A percentile compares a stretch with the other conserved stretches of the same genome.
Evolutionary conservation across 2,329 filamentous ascomycete genomes (phyloP).

Genomic region (Cryphonectria japonica): DNA sequence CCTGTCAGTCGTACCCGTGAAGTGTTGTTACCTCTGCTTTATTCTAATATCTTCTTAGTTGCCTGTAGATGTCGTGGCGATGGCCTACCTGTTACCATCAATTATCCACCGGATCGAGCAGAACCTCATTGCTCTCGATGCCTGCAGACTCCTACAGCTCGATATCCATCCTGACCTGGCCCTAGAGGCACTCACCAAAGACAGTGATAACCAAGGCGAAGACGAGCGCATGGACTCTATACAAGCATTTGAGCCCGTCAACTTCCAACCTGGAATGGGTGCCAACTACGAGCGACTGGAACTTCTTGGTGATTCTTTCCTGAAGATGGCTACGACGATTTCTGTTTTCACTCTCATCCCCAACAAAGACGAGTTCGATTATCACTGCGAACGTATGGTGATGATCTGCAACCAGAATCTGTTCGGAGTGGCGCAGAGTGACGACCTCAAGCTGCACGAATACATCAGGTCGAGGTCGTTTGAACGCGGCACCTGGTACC

Average conservation of each 20-base stretch:
- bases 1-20: slow-evolving; percentile 55
- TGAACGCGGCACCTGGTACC: slow-evolving; percentile 86
- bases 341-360: slow-evolving; percentile 79
- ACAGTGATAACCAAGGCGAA: slow-evolving; percentile 82
- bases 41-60: slow-evolving; percentile 53
- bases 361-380: slow-evolving; percentile 79
- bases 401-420: slow-evolving; percentile 92
- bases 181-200: slow-evolving; percentile 89
- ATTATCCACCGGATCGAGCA: slow-evolving; percentile 85
- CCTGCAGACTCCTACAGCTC: slow-evolving; percentile 67
- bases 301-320: slow-evolving; percentile 88
- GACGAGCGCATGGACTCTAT: slow-evolving; percentile 46
- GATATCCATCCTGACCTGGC: slow-evolving; percentile 69
- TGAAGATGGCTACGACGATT: slow-evolving; percentile 95
- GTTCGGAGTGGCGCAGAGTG: slow-evolving; percentile 72
- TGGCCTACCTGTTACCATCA: slow-evolving; percentile 77
- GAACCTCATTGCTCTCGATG: slow-evolving; percentile 78
- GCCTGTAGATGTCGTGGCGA: slow-evolving; percentile 68
- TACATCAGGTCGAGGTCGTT: slow-evolving; percentile 86
- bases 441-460: slow-evolving; percentile 61
- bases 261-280: slow-evolving; percentile 84
- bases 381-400: slow-evolving; percentile 88
- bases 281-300: slow-evolving; percentile 94
- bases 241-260: slow-evolving; percentile 59
- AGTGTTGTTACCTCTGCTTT: not conserved